These are phyloP conservation scores for Helianthus tuberosus DNA, from an alignment of 129 eudicot genomes.

Conservation along the genomic window DNA sequence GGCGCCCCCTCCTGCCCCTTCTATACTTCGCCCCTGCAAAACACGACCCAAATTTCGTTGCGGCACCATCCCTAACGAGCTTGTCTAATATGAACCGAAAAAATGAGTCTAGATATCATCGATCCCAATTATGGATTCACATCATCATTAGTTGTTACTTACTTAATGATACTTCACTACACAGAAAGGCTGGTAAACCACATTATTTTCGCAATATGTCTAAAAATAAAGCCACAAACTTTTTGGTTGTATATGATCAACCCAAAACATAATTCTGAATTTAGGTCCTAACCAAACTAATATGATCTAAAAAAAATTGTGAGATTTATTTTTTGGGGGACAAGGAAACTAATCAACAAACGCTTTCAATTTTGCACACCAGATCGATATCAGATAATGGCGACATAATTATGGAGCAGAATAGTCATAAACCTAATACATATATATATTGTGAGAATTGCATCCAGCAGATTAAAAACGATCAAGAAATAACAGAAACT, in stretches of 20 bases:
- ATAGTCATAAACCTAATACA: neutral
- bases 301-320: too few relatives aligned
- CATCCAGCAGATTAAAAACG: neutral
- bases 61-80: too few relatives aligned
- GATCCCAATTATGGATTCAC: too few relatives aligned
- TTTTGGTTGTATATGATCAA: neutral
- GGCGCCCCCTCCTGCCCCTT: too few relatives aligned
- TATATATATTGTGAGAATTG: conserved; percentile 13
- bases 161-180: neutral
- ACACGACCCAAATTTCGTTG: too few relatives aligned
- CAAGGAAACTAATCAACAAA: conserved; percentile 14
- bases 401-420: neutral
- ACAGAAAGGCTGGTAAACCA: neutral
- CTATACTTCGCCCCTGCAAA: too few relatives aligned
- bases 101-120: too few relatives aligned
- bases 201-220: neutral
- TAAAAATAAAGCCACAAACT: neutral
- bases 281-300: neutral
- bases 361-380: neutral
- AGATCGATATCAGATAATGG: conserved; percentile 7
- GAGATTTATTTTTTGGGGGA: too few relatives aligned
- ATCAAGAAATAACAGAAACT: neutral
- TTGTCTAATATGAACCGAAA: too few relatives aligned
- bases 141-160: neutral
- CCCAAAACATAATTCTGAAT: neutral